These are phyloP conservation scores for Nannochloropsis gaditana DNA, from an alignment of 108 stramenopile species.

Conservation along the genomic window DNA sequence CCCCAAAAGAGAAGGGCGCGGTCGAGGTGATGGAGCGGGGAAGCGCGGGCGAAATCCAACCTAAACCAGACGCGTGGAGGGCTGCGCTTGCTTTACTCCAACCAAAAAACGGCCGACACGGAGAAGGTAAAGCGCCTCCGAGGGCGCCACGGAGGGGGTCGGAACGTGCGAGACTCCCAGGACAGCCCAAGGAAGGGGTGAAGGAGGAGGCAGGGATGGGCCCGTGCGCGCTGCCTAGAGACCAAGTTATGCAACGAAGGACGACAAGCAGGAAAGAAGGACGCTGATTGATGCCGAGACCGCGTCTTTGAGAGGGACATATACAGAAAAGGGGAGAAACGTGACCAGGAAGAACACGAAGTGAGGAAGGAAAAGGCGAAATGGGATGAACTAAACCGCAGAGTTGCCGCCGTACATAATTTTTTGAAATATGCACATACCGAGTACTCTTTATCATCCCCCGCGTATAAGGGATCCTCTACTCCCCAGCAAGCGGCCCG, in stretches of 20 bases:
- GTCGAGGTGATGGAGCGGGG: too few species aligned
- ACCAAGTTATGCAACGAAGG: neutral
- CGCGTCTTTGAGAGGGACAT: neutral
- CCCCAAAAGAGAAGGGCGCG: too few species aligned
- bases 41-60: too few species aligned
- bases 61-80: too few species aligned
- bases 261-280: neutral
- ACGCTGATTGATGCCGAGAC: conserved; percentile 5
- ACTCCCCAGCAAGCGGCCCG: too few species aligned
- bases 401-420: neutral
- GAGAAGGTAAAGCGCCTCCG: too few species aligned
- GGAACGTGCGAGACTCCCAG: too few species aligned
- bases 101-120: too few species aligned
- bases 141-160: too few species aligned
- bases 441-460: conserved; percentile 8
- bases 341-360: neutral
- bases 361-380: neutral
- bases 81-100: too few species aligned
- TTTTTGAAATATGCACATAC: neutral
- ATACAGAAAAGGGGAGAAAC: neutral
- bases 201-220: neutral
- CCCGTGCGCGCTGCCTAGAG: neutral
- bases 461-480: neutral
- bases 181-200: too few species aligned
- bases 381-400: neutral